Percentiles rank a stretch among this genome's conserved stretches.
Evolutionary conservation across 106 monocot genomes (phyloP).

Genomic region (Gastrodia elata): DNA sequence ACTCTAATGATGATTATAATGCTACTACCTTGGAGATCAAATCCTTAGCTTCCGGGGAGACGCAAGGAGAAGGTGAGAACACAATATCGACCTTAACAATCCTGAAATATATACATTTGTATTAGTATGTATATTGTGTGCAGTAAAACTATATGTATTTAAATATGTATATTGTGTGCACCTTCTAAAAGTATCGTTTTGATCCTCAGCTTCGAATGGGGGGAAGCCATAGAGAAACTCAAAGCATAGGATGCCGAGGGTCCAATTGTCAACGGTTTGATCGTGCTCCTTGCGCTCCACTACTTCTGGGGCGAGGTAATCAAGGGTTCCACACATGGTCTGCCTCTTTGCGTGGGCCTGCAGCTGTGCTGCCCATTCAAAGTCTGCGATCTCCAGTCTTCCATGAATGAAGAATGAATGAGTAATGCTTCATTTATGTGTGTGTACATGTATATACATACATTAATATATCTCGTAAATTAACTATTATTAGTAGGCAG

Average conservation of each 20-base stretch:
- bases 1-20: too few relatives aligned
- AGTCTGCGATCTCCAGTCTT: slow-evolving; percentile 81
- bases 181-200: slow-evolving; percentile 70
- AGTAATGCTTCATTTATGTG: too few relatives aligned
- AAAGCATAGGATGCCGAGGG: slow-evolving; percentile 84
- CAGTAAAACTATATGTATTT: neutral
- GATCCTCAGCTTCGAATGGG: slow-evolving; percentile 84
- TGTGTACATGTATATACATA: too few relatives aligned
- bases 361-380: slow-evolving; percentile 76
- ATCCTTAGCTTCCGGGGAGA: slow-evolving; percentile 24
- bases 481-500: too few relatives aligned
- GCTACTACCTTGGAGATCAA: slow-evolving; percentile 5
- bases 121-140: too few relatives aligned
- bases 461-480: too few relatives aligned
- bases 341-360: slow-evolving; percentile 62
- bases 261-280: slow-evolving; percentile 92
- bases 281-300: slow-evolving; percentile 81
- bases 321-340: slow-evolving; percentile 91
- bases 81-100: slow-evolving; percentile 78
- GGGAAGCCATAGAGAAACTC: slow-evolving; percentile 91
- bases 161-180: slow-evolving; percentile 1
- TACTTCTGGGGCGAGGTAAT: slow-evolving; percentile 98
- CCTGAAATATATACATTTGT: slow-evolving; percentile 20
- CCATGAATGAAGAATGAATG: too few relatives aligned
- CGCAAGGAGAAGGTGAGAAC: slow-evolving; percentile 46